phyloP scores from a whole-genome alignment of 164 flowering plant genomes.

The Nymphaea colorata region DNA sequence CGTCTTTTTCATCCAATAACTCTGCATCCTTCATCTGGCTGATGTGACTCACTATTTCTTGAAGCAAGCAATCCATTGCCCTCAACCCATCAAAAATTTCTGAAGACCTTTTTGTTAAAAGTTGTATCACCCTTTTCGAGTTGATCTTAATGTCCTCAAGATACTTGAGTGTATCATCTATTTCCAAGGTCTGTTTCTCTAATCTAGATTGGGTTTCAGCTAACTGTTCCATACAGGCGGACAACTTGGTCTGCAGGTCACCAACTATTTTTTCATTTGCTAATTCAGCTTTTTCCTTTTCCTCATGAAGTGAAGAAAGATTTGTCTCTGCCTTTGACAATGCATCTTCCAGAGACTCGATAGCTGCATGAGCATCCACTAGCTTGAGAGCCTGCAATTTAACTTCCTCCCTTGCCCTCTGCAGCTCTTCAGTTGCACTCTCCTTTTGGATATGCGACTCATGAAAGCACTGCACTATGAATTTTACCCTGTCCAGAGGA shows the following conservation, averaged over 20 bases:
- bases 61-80: conserved; percentile 37
- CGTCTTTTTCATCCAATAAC: neutral
- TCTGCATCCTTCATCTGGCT: neutral
- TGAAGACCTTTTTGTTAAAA: conserved; percentile 27
- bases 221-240: conserved; percentile 34
- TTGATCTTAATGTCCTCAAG: conserved; percentile 44
- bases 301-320: conserved; percentile 35
- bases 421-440: conserved; percentile 38
- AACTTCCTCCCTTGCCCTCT: conserved; percentile 38
- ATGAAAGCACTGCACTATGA: conserved; percentile 35
- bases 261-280: conserved; percentile 24
- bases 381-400: conserved; percentile 27
- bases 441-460: conserved; percentile 34
- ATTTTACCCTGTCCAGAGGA: conserved; percentile 54
- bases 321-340: conserved; percentile 32
- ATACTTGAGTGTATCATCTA: conserved; percentile 34
- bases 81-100: conserved; percentile 41
- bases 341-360: conserved; percentile 45
- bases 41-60: conserved; percentile 14
- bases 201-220: conserved; percentile 49
- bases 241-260: conserved; percentile 33
- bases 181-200: conserved; percentile 45
- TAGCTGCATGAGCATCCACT: conserved; percentile 30
- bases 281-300: conserved; percentile 40
- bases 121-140: conserved; percentile 22